Conservation (phyloP, 768 basidiomycete species). For the Exidia glandulosa region DNA sequence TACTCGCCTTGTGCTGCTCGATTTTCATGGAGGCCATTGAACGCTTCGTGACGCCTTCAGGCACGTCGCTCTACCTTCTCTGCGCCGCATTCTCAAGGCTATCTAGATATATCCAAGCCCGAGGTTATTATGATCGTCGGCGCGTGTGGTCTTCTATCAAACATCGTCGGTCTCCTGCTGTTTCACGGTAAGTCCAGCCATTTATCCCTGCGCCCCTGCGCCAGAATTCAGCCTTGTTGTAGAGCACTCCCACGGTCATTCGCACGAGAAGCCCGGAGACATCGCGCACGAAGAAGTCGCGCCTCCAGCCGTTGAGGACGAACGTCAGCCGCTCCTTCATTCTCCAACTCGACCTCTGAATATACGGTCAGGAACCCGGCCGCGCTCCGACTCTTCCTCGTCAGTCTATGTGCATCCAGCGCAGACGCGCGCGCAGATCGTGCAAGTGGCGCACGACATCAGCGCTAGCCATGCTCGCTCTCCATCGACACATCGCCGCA, state of each 20-base stretch:
- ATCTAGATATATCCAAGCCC: conserved; percentile 77
- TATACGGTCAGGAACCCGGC: neutral
- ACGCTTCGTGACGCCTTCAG: conserved; percentile 77
- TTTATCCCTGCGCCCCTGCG: conserved; percentile 2
- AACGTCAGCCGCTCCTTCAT: neutral
- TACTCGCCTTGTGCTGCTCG: conserved; percentile 92
- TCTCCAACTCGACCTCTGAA: neutral
- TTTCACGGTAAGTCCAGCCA: conserved; percentile 66
- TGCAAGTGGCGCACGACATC: conserved; percentile 77
- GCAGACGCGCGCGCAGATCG: conserved; percentile 29
- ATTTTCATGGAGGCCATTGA: conserved; percentile 87
- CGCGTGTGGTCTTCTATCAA: conserved; percentile 77
- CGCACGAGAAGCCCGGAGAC: neutral
- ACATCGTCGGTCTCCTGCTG: conserved; percentile 84
- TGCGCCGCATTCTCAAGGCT: conserved; percentile 4
- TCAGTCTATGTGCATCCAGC: conserved; percentile 49
- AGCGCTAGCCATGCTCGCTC: neutral
- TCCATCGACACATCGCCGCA: neutral
- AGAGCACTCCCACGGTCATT: neutral
- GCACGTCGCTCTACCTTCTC: conserved; percentile 27
- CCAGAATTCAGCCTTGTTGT: neutral
- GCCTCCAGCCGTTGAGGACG: neutral
- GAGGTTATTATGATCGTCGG: conserved; percentile 85
- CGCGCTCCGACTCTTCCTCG: conserved; percentile 32
- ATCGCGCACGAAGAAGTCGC: neutral